Evolutionary conservation across 1,284 basidiomycete genomes (phyloP).

Genomic region (Schizopora paradoxa): DNA sequence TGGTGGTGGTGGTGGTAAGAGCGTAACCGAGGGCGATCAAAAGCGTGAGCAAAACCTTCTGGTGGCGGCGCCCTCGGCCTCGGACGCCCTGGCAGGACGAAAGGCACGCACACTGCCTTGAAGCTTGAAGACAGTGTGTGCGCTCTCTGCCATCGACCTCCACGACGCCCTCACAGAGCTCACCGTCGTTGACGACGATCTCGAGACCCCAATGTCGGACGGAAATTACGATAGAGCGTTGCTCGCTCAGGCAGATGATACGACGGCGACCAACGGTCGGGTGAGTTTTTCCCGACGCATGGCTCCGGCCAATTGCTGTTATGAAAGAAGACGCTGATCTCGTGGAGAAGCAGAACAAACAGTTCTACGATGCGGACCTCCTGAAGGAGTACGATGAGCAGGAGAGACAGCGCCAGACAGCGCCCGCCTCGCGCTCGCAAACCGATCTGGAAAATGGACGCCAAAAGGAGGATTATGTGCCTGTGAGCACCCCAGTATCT

Average conservation of each 20-base stretch:
- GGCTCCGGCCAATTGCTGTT: no score
- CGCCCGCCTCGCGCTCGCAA: conserved; percentile 20
- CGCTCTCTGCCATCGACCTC: not conserved
- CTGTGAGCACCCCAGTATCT: conserved; percentile 7
- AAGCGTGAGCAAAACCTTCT: no score
- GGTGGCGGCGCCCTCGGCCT: no score
- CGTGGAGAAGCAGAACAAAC: not conserved
- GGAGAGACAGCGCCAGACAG: not conserved
- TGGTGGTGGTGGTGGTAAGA: no score
- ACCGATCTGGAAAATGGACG: conserved; percentile 27
- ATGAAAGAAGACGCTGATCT: no score
- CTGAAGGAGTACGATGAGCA: conserved; percentile 10
- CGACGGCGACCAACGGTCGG: conserved; percentile 34
- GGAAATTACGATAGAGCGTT: conserved; percentile 32
- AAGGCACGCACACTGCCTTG: no score
- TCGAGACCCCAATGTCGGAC: conserved; percentile 11
- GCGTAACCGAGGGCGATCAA: no score
- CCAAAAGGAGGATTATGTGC: conserved; percentile 15
- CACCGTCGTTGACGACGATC: not conserved
- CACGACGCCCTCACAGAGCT: conserved; percentile 4
- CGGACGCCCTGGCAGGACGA: no score
- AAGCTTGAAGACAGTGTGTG: not conserved
- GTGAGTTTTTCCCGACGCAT: conserved; percentile 22
- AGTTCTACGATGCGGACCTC: conserved; percentile 17
- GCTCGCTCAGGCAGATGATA: conserved; percentile 31